These are phyloP conservation scores for Phaeosphaeriaceae sp. DNA, from an alignment of 2,329 filamentous ascomycete genomes.

Conservation along the genomic window DNA sequence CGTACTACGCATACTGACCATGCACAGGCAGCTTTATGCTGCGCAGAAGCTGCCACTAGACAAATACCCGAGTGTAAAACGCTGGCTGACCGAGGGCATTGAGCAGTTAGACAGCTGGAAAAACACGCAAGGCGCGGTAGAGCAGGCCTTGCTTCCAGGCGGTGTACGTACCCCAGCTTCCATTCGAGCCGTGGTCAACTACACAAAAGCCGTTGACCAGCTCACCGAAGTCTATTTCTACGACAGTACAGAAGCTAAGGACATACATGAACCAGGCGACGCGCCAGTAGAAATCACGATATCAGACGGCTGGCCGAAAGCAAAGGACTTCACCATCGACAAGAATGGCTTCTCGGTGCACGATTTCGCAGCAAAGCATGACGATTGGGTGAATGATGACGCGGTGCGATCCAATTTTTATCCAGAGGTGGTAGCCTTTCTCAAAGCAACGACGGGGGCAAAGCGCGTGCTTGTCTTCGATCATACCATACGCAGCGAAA, in stretches of 20 bases:
- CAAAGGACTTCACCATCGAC: slow-evolving; percentile 54
- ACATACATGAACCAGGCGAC: slow-evolving; percentile 53
- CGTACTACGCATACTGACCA: not conserved
- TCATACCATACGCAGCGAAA: slow-evolving; percentile 55
- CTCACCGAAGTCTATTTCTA: slow-evolving; percentile 53
- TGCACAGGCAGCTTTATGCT: slow-evolving; percentile 40
- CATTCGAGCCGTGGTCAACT: slow-evolving; percentile 51
- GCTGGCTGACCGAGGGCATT: slow-evolving; percentile 48
- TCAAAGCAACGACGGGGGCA: slow-evolving; percentile 54
- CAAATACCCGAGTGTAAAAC: slow-evolving; percentile 47
- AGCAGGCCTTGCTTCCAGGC: slow-evolving; percentile 32
- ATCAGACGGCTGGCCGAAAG: slow-evolving; percentile 52
- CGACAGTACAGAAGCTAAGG: slow-evolving; percentile 46
- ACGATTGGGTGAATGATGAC: slow-evolving; percentile 52
- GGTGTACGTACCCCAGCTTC: slow-evolving; percentile 7
- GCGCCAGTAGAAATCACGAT: slow-evolving; percentile 48
- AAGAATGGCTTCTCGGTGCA: slow-evolving; percentile 55
- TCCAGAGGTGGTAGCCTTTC: slow-evolving; percentile 54
- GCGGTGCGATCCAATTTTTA: slow-evolving; percentile 53
- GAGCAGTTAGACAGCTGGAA: slow-evolving; percentile 49
- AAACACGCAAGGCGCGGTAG: slow-evolving; percentile 49
- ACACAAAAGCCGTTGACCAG: slow-evolving; percentile 52
- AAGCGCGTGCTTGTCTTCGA: slow-evolving; percentile 57
- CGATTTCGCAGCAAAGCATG: slow-evolving; percentile 48
- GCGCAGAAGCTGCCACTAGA: slow-evolving; percentile 46